Evolutionary conservation across 352 stramenopile species (phyloP).

Genomic region (Phytophthora foliorum): DNA sequence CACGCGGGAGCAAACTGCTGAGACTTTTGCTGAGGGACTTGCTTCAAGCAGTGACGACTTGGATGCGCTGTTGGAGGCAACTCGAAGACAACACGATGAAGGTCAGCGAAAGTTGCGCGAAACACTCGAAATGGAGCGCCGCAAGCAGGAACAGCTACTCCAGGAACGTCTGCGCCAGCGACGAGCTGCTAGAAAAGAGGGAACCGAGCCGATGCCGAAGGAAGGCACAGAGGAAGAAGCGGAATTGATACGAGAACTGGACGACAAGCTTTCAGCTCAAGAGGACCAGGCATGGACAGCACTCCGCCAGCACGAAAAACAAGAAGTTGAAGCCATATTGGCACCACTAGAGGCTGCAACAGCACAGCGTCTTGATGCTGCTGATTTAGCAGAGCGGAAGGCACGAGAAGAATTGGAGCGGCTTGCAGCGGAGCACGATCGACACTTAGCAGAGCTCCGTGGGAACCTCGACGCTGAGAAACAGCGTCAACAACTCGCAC

Average conservation of each 20-base stretch:
- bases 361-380: constrained; percentile 21
- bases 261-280: constrained; percentile 16
- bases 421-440: constrained; percentile 36
- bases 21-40: constrained; percentile 28
- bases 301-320: constrained; percentile 13
- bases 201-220: constrained; percentile 1
- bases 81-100: constrained; percentile 25
- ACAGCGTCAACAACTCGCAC: constrained; percentile 30
- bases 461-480: constrained; percentile 32
- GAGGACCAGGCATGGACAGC: constrained; percentile 25
- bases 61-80: constrained; percentile 29
- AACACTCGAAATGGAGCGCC: constrained; percentile 36
- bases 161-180: constrained; percentile 38
- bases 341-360: constrained; percentile 22
- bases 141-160: constrained; percentile 41
- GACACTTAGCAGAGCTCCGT: constrained; percentile 31
- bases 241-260: constrained; percentile 20
- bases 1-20: constrained; percentile 11
- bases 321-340: constrained; percentile 28
- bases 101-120: constrained; percentile 27
- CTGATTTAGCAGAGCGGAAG: constrained; percentile 30
- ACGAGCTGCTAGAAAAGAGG: constrained; percentile 20
- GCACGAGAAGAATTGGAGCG: constrained; percentile 41
- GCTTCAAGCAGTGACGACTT: constrained; percentile 24
- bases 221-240: constrained; percentile 24